Base-by-base conservation (phyloP, 208 protist species). In the Trypanosoma grayi region DNA sequence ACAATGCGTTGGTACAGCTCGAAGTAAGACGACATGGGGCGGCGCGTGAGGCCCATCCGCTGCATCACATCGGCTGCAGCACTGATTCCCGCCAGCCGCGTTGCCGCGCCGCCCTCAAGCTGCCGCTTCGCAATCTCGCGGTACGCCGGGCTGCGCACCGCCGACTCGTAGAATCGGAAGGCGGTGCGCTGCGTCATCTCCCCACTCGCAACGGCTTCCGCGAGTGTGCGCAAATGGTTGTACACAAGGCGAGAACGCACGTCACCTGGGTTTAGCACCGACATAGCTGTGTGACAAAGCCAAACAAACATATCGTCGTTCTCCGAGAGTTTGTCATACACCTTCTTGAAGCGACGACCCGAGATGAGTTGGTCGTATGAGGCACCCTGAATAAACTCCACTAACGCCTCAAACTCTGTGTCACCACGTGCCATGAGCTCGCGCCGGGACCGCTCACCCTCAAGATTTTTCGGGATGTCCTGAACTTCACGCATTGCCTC, bases 221-320 rank as follows among this genome's bases (percentile, higher is more conserved):
- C 84, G 11, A 95, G 83, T 5, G 79, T 77, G 57, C 90, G 84
- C 33, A 95, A 83, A 46, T 95, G 90, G 48, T 91, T 79, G 73
- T 95, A 92, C 8, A 95, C 60, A 1, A 95, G 67, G 11, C 90
- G 77, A 11, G 84, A 93, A n/a, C 90, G 85, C 65, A 93, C 61
- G 55, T 95, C 90, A 14, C 90, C 90, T 14, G 90, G 90, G 73
- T 95, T 93, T 9, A 95, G 78, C 57, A 95, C 90, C 1, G 90
- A 78, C 90, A 95, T 95, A 11, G 90, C 85, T n/a, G 85, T 91
- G 66, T 93, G 85, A 53, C 90, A 95, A 9, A 95, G 73, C 87
- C 90, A 95, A 11, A 95, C 67, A 54, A 95, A 93, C 78, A 93
- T 89, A 62, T 95, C 90, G 59, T 95, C 90, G 58, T 95, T 92